A percentile compares a stretch with the other conserved stretches of the same genome.
These are phyloP conservation scores for Yamadazyma sp. DNA, from an alignment of 1,139 yeast species.

Conservation along the genomic window DNA sequence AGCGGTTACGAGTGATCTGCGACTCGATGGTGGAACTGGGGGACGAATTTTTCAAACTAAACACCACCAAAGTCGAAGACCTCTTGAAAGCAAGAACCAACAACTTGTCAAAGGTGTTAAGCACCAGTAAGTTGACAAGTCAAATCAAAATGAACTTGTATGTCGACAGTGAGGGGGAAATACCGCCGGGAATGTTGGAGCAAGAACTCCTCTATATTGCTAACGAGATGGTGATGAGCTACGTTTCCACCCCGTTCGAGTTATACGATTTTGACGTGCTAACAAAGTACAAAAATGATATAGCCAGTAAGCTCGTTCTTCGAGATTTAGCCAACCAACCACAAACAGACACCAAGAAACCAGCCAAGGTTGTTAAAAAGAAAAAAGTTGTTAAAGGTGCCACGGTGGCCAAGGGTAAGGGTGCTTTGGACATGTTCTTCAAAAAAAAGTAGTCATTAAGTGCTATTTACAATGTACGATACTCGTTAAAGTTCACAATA, in stretches of 20 bases:
- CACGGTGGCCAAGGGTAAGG: conserved; percentile 51
- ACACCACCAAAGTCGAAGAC: conserved; percentile 28
- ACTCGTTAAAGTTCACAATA: neutral
- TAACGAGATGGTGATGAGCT: conserved; percentile 11
- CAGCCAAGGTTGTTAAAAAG: conserved; percentile 14
- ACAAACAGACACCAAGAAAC: conserved; percentile 15
- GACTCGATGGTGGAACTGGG: conserved; percentile 49
- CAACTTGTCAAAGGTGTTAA: conserved; percentile 12
- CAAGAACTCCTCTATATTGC: conserved; percentile 15
- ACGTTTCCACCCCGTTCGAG: conserved; percentile 8
- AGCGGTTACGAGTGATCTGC: conserved; percentile 35
- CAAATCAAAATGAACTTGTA: conserved; percentile 39
- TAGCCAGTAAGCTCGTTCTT: conserved; percentile 24
- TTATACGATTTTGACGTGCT: conserved; percentile 28
- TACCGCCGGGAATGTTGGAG: conserved; percentile 30
- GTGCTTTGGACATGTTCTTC: conserved; percentile 66
- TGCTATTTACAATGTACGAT: neutral
- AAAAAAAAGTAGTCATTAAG: conserved; percentile 21
- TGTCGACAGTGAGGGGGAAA: conserved; percentile 18
- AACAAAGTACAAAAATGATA: conserved; percentile 26
- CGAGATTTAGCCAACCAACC: conserved; percentile 12
- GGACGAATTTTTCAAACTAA: conserved; percentile 48
- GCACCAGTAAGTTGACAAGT: conserved; percentile 21
- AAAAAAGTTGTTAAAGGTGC: conserved; percentile 12
- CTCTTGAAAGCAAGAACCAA: conserved; percentile 32